Conservation (phyloP, 495 filamentous ascomycete species). For the Penicillium ucsense region DNA sequence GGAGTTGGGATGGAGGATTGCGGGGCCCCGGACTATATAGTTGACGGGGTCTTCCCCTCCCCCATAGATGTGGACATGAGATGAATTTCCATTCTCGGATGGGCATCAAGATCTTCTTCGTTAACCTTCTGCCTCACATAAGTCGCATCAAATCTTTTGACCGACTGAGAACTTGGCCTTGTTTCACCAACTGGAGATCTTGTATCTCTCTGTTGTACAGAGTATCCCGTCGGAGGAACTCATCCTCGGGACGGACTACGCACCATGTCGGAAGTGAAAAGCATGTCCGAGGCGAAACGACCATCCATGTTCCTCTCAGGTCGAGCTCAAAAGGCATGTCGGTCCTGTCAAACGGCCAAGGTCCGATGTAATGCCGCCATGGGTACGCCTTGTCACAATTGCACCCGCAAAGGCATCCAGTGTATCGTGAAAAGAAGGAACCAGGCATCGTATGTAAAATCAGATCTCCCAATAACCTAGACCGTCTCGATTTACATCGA, state of each 20-base stretch:
- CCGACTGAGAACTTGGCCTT: no score
- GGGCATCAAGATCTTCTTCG: no score
- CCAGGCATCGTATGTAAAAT: not conserved
- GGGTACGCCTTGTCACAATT: conserved; percentile 9
- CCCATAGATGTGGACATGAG: no score
- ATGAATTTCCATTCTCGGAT: no score
- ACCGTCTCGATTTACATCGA: no score
- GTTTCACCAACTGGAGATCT: not conserved
- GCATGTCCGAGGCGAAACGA: not conserved
- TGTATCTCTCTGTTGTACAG: not conserved
- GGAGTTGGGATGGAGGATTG: not conserved
- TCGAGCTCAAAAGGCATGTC: conserved; percentile 4
- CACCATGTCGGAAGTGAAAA: not conserved
- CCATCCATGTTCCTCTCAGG: not conserved
- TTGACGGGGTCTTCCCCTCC: not conserved
- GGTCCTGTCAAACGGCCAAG: conserved; percentile 6
- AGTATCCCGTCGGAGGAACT: not conserved
- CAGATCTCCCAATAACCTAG: no score
- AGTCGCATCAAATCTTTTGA: no score
- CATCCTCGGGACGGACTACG: not conserved
- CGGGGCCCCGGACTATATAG: conserved; percentile 2
- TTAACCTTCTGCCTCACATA: no score
- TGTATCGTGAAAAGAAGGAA: conserved; percentile 1
- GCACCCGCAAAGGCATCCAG: conserved; percentile 1
- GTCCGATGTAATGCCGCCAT: conserved; percentile 4